Evolutionary conservation across 1,284 basidiomycete species (phyloP).

Genomic region (Neonothopanus nambi): DNA sequence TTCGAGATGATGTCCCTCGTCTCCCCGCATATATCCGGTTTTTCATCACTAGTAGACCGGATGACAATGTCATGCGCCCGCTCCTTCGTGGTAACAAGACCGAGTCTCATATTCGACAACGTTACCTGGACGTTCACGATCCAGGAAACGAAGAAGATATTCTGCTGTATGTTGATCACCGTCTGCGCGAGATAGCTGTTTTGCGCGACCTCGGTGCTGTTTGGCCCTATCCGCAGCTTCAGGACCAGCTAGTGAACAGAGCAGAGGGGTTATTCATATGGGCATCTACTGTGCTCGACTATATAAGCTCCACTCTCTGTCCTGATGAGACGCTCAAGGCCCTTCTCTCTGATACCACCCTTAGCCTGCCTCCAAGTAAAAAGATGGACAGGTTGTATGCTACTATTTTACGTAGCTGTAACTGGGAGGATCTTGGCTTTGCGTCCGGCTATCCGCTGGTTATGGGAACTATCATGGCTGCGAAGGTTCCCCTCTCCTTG

Average conservation of each 20-base stretch:
- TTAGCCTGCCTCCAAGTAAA: conserved; percentile 6
- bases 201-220: not conserved
- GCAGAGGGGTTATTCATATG: conserved; percentile 27
- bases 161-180: conserved; percentile 11
- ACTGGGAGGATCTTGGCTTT: conserved; percentile 24
- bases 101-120: not conserved
- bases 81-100: not conserved
- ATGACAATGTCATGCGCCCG: not conserved
- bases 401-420: conserved; percentile 20
- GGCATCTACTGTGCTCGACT: conserved; percentile 22
- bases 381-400: conserved; percentile 25
- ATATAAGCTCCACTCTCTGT: conserved; percentile 12
- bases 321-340: conserved; percentile 19
- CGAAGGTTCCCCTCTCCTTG: conserved; percentile 19
- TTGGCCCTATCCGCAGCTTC: conserved; percentile 16
- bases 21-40: conserved; percentile 21
- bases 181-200: conserved; percentile 13
- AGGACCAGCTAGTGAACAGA: not conserved
- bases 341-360: not conserved
- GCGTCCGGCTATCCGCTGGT: conserved; percentile 20
- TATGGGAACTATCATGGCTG: conserved; percentile 24
- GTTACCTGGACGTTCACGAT: conserved; percentile 12
- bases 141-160: conserved; percentile 17
- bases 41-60: conserved; percentile 21
- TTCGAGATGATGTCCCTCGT: conserved; percentile 15